Evolutionary conservation across 225 moss, liverwort and hornwort genomes (phyloP), one percentile per base, ranked within the genome.

Genomic region (Thuidium tamariscinum): DNA sequence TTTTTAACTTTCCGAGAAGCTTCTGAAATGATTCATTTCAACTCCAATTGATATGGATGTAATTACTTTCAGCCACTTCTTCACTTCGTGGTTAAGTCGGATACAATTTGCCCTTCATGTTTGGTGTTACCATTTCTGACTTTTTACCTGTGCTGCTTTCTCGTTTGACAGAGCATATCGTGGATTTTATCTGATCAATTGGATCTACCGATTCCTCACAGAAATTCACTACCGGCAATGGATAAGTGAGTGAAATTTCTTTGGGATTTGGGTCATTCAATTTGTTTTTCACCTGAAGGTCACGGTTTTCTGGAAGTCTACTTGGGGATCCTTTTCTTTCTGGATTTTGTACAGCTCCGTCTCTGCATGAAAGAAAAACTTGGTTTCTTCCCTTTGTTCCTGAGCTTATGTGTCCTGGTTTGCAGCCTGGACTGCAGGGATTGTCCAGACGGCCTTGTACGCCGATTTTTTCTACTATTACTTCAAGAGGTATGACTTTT

Each of bases 131-230:
- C 34, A 21, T 29, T 72, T 84, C 57, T 74, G n/a, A 81, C 62
- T 7, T 37, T 71, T 44, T 16, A 18, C 11, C 61, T 39, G 6
- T 56, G 55, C 73, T 54, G 30, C 61, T 62, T 72, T 34, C 29
- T 77, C 49, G 77, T 80, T 84, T 77, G 68, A 77, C 94, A 95
- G 95, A 78, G 92, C 94, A 57, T 97, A 97, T 77, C 95, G 97
- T 75, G 97, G 93, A 56, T 88, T 97, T 74, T 97, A 97, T 89
- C 90, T 97, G n/a, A 51, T 97, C 67, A 97, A 97, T 86, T 97
- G 97, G 97, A 92, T 97, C 63, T 97, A 96, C 74, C 97, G 97
- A 66, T 97, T 86, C 84, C 83, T 97, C 77, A 96, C 97, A 29
- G 95, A 97, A 69, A 52, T 9, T 37, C 87, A 90, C 61, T 97